phyloP scores from a whole-genome alignment of 495 filamentous ascomycete genomes.

The Tuber magnatum region DNA sequence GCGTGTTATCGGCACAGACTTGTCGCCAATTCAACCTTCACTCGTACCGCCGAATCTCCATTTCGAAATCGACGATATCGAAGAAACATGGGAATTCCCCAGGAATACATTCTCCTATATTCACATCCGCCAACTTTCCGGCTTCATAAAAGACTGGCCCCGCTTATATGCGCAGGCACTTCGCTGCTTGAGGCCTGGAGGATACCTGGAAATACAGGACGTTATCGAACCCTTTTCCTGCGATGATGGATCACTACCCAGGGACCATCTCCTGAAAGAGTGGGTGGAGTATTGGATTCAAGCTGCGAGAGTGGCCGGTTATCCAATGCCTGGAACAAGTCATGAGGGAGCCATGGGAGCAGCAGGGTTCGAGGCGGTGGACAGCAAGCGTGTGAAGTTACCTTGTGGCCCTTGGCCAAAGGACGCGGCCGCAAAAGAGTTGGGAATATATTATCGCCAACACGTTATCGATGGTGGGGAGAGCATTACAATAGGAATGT shows the following conservation, averaged over 20 bases:
- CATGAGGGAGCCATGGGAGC: conserved; percentile 12
- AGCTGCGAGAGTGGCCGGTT: conserved; percentile 4
- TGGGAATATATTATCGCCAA: conserved; percentile 45
- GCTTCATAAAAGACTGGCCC: conserved; percentile 30
- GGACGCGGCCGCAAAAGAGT: conserved; percentile 44
- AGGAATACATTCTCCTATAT: conserved; percentile 42
- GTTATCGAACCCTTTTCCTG: conserved; percentile 43
- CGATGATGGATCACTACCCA: conserved; percentile 40
- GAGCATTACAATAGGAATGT: conserved; percentile 46
- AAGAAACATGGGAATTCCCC: conserved; percentile 42
- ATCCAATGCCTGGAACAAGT: not conserved
- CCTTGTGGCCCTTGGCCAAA: conserved; percentile 48
- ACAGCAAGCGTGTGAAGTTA: conserved; percentile 44
- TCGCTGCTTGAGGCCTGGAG: conserved; percentile 45
- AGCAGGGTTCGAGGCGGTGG: conserved; percentile 45
- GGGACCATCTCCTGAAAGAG: not conserved
- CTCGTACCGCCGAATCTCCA: conserved; percentile 57
- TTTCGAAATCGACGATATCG: conserved; percentile 59
- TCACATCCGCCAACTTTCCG: conserved; percentile 38
- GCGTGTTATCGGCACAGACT: conserved; percentile 53
- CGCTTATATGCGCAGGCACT: conserved; percentile 21
- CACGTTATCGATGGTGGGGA: conserved; percentile 46
- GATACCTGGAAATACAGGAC: conserved; percentile 55
- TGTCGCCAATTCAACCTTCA: conserved; percentile 57
- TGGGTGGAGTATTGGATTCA: conserved; percentile 1